Evolutionary conservation across 139 green algal genomes (phyloP), one percentile per base, ranked within the genome.

Genomic region (Chlamydomonas schloesseri): DNA sequence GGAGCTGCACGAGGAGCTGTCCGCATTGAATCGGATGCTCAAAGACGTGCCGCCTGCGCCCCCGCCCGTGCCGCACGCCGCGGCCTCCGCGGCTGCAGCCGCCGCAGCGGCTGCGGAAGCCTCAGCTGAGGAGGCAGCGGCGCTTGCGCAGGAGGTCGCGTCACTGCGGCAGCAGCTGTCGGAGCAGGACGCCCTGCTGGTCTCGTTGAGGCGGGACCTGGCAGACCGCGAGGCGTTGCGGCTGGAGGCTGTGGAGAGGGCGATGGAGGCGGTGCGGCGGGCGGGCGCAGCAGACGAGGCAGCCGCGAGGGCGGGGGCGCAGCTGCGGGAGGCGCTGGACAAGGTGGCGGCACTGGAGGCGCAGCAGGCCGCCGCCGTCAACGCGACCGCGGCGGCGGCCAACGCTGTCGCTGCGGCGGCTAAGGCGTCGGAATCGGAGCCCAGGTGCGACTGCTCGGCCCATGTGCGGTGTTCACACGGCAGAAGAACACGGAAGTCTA

Each of bases 1-100:
- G 1, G 84, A 93, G 74, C 80, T 93, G n/a, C 87, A 91, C 33
- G 84, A 75, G 14, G 82, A 90, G 76, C 85, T 92, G 4, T 86
- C 81, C 10, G 74, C 87, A 46, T 77, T 92, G 60, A 88, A 90
- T 71, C 71, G 77, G 14, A 46, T 91, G 67, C 79, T 91, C 1
- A 75, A 83, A 46, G 36, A 85, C 26, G 80, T 47, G 17, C 87
- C 86, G 8, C 42, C 73, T 42, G 58, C 21, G 14, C 33, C 74
- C 29, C 37, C 58, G 23, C 23, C 77, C 53, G 68, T 58, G 15
- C 47, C 82, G 58, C 15, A 36, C 18, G 53, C 53, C 37, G 28
- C 26, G 18, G 37, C n/a, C 8, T 23, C 80, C 18, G 67, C 58
- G 37, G n/a, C 46, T 36, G 67, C 77, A 2, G 55, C 65, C 31